Conservation (phyloP, 108 stramenopile genomes). For the Nitzschia sp. region DNA sequence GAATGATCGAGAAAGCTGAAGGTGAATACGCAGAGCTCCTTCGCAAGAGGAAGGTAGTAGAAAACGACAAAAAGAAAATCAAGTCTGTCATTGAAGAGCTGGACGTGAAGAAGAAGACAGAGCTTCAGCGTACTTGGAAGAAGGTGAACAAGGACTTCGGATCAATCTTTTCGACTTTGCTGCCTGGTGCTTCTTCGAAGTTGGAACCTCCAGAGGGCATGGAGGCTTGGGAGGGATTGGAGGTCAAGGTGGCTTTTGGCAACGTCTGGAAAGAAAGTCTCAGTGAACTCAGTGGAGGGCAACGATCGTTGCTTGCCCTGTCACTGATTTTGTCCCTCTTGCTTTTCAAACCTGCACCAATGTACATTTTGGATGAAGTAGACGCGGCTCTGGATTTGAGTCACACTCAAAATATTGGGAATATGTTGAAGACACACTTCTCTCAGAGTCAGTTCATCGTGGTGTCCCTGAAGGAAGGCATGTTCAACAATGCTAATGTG, state of each 20-base stretch:
- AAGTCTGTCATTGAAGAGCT: constrained; percentile 94
- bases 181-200: constrained; percentile 95
- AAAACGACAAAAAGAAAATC: constrained; percentile 98
- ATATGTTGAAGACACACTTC: constrained; percentile 98
- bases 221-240: constrained; percentile 92
- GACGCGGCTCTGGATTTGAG: constrained; percentile 98
- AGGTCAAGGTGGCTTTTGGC: constrained; percentile 97
- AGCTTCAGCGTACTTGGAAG: constrained; percentile 90
- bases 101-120: constrained; percentile 94
- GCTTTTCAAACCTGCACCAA: constrained; percentile 98
- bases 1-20: constrained; percentile 99
- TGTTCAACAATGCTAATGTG: constrained; percentile 99
- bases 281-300: constrained; percentile 97
- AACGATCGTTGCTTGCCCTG: constrained; percentile 95
- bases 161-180: constrained; percentile 95
- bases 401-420: constrained; percentile 99
- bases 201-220: constrained; percentile 95
- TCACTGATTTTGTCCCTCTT: constrained; percentile 95
- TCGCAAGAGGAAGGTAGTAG: constrained; percentile 94
- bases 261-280: constrained; percentile 97
- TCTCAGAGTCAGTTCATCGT: constrained; percentile 99
- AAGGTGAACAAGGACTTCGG: constrained; percentile 99
- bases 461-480: constrained; percentile 97
- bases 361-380: constrained; percentile 99
- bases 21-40: constrained; percentile 96